Evolutionary conservation across 2,329 filamentous ascomycete species (phyloP), one percentile per base, ranked within the genome.

Genomic region (Aspergillus brunneoviolaceus): DNA sequence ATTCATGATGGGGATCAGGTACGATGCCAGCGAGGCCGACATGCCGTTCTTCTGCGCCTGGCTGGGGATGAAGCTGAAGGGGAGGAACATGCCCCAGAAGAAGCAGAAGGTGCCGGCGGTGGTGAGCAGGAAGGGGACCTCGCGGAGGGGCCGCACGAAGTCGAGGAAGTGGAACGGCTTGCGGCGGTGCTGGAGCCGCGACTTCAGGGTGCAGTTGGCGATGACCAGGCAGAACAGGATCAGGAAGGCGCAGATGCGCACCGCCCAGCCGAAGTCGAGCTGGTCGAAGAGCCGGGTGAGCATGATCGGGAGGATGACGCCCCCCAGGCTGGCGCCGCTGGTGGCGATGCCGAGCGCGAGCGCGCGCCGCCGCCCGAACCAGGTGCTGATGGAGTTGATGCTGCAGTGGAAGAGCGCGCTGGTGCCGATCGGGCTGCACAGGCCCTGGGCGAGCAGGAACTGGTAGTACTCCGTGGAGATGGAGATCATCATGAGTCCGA

Each of bases 241-340:
- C 53, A 89, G 76, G 60, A 90, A 85, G 21, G 84, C 76, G 29
- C 75, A 76, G 56, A 80, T 80, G 9, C 84, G 78, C 76, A 87
- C 82, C 1, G 83, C 72, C 86, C 84, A 87, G 57, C 76, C 72
- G 67, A 85, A 83, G 59, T 84, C 81, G 59, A 85, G 74, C 35
- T 74, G 49, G 0, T 75, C 75, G 42, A 87, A 81, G 47, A 87
- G 74, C 25, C 79, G 79, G 2, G 79, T 74, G 12, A 87, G 76
- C 80, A 88, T 84, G 66, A 86, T 86, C 0, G 86, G 85, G 48
- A 87, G 81, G 47, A 87, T 79, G 29, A 88, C 81, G 2, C 84
- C 84, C 9, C 84, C 84, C 5, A 86, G 65, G 2, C 79, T 82
- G 0, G 81, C 83, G 10, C 84, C 84, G 14, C 80, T 79, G 11